Percentiles rank a stretch among this genome's conserved stretches.
Conservation (phyloP, 352 stramenopile genomes). For the Globisporangium viniferum region DNA sequence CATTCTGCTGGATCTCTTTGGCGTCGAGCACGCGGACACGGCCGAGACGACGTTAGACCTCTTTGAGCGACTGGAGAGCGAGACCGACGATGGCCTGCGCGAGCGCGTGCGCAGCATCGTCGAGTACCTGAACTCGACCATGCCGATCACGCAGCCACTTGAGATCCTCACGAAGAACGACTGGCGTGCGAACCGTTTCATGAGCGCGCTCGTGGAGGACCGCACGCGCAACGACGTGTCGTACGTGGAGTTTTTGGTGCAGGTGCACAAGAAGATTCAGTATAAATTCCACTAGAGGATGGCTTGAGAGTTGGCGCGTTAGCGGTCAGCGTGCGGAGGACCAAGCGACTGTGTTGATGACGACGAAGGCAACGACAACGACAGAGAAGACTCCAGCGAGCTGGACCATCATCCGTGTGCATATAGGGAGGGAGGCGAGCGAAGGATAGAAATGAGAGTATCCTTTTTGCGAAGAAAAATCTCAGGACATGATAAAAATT, state of each 20-base stretch:
- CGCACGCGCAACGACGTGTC: constrained; percentile 82
- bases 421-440: neutral
- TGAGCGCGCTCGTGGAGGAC: constrained; percentile 86
- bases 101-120: constrained; percentile 68
- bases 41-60: constrained; percentile 64
- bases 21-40: constrained; percentile 75
- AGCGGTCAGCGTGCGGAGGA: too few species aligned
- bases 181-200: constrained; percentile 81
- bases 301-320: neutral
- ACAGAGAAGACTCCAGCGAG: neutral
- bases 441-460: neutral
- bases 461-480: neutral
- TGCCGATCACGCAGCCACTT: constrained; percentile 78
- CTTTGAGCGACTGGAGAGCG: constrained; percentile 62
- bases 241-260: constrained; percentile 89
- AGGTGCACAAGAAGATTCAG: constrained; percentile 91
- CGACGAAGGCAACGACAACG: neutral
- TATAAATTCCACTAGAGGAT: constrained; percentile 82
- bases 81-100: constrained; percentile 49
- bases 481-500: neutral
- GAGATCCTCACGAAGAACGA: constrained; percentile 85
- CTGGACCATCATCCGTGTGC: neutral
- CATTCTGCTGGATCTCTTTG: constrained; percentile 82
- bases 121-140: constrained; percentile 78
- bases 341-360: neutral